These are phyloP conservation scores for Coemansia sp. DNA, from an alignment of 192 early-diverging fungal genomes.

Conservation along the genomic window DNA sequence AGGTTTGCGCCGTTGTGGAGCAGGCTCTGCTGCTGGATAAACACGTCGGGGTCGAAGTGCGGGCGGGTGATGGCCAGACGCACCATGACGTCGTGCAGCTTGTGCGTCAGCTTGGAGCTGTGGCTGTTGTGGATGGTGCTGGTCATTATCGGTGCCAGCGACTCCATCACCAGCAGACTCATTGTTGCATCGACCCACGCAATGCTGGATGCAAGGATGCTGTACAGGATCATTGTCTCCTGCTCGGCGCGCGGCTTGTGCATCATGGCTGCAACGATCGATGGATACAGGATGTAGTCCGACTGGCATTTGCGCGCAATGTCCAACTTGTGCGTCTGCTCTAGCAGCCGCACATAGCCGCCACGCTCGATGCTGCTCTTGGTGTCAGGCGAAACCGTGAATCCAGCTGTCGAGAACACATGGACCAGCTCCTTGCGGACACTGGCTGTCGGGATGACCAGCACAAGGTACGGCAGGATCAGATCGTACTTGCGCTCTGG, in stretches of 20 bases:
- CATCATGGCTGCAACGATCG: slow-evolving; percentile 49
- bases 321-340: slow-evolving; percentile 49
- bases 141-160: slow-evolving; percentile 45
- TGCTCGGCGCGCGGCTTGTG: slow-evolving; percentile 49
- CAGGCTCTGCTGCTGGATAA: slow-evolving; percentile 47
- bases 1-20: slow-evolving; percentile 17
- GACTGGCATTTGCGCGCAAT: slow-evolving; percentile 49
- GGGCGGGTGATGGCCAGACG: slow-evolving; percentile 51
- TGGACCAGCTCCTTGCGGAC: slow-evolving; percentile 65
- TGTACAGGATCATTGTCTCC: slow-evolving; percentile 51
- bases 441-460: slow-evolving; percentile 76
- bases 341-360: slow-evolving; percentile 43
- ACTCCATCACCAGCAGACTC: slow-evolving; percentile 53
- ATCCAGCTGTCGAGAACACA: slow-evolving; percentile 37
- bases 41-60: slow-evolving; percentile 54
- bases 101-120: slow-evolving; percentile 52
- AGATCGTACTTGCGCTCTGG: slow-evolving; percentile 30
- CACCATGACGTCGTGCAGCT: slow-evolving; percentile 52
- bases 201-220: slow-evolving; percentile 46
- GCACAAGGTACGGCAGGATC: slow-evolving; percentile 76
- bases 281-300: slow-evolving; percentile 53
- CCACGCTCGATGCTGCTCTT: slow-evolving; percentile 45
- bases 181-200: slow-evolving; percentile 48
- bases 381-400: slow-evolving; percentile 22
- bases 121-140: slow-evolving; percentile 33